phyloP scores from a whole-genome alignment of 305 asterid species.

The Fraxinus xanthoxyloides region DNA sequence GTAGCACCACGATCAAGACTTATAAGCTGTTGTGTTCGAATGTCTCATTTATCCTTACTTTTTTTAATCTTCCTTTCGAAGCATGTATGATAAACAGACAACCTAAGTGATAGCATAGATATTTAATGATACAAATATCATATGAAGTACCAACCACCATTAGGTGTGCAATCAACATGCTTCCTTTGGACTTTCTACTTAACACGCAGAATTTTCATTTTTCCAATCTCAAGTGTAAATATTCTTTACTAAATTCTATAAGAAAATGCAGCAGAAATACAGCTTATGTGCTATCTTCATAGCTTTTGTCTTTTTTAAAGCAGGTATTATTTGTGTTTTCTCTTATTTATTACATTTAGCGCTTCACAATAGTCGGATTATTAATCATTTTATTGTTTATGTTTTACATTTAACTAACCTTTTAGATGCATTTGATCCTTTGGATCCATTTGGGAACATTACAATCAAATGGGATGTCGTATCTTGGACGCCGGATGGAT shows the following conservation, averaged over 20 bases:
- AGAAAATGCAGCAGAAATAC: constrained; percentile 27
- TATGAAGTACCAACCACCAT: constrained; percentile 35
- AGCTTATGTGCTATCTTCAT: constrained; percentile 26
- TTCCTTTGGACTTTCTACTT: constrained; percentile 4
- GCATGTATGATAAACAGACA: background rate
- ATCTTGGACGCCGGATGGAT: constrained; percentile 67
- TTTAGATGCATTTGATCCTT: constrained; percentile 45
- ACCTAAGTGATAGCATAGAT: background rate
- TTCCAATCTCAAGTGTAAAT: background rate
- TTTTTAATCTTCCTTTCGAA: constrained; percentile 7
- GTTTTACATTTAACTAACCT: background rate
- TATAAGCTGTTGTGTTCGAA: constrained; percentile 22
- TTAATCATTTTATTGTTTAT: background rate
- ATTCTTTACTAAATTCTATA: background rate
- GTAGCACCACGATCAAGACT: constrained; percentile 31
- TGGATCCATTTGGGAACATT: constrained; percentile 65
- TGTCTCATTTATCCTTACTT: constrained; percentile 23
- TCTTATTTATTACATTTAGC: background rate
- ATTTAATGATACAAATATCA: background rate
- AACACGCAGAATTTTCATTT: background rate
- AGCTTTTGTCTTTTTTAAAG: constrained; percentile 23
- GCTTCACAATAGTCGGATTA: background rate
- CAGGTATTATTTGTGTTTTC: constrained; percentile 26
- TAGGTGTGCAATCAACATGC: constrained; percentile 36
- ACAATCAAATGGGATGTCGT: constrained; percentile 66